These are phyloP conservation scores for Zelopaecilomyces penicillatus DNA, from an alignment of 2,329 filamentous ascomycete species.

Conservation along the genomic window DNA sequence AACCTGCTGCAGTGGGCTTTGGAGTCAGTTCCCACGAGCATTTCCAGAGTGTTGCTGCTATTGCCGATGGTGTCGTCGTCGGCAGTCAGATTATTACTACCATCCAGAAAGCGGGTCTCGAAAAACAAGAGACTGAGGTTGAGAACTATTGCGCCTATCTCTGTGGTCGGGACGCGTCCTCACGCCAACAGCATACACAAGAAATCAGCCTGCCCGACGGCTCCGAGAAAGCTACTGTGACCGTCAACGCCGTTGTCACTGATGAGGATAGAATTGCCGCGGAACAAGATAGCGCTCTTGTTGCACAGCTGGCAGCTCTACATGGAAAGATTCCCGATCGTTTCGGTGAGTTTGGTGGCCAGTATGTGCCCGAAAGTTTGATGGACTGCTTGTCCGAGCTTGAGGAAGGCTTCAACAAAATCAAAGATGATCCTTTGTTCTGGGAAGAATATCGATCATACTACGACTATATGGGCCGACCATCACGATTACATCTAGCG, in stretches of 20 bases:
- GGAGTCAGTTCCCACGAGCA: conserved; percentile 94
- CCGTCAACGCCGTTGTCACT: conserved; percentile 53
- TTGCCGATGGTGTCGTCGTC: conserved; percentile 92
- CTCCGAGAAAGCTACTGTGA: conserved; percentile 29
- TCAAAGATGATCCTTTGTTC: conserved; percentile 80
- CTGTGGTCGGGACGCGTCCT: conserved; percentile 36
- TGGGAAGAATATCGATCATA: conserved; percentile 96
- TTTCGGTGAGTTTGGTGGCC: conserved; percentile 93
- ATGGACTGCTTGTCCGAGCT: conserved; percentile 94
- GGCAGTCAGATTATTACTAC: conserved; percentile 90
- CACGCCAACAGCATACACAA: conserved; percentile 38
- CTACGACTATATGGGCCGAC: conserved; percentile 95
- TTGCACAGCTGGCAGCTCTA: conserved; percentile 76
- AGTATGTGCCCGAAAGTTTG: conserved; percentile 93
- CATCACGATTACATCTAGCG: conserved; percentile 83
- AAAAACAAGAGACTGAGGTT: conserved; percentile 53
- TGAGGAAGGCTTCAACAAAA: conserved; percentile 82
- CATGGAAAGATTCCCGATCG: conserved; percentile 74
- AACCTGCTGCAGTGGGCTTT: conserved; percentile 88
- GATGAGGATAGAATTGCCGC: conserved; percentile 59
- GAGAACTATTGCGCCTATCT: conserved; percentile 77
- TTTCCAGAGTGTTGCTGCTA: conserved; percentile 73
- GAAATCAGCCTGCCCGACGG: conserved; percentile 58
- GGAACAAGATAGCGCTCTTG: conserved; percentile 50
- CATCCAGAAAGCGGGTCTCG: conserved; percentile 36